A percentile compares a stretch with the other conserved stretches of the same genome.
Evolutionary conservation across 2,329 filamentous ascomycete species (phyloP).

Genomic region (Neofusicoccum laricinum): DNA sequence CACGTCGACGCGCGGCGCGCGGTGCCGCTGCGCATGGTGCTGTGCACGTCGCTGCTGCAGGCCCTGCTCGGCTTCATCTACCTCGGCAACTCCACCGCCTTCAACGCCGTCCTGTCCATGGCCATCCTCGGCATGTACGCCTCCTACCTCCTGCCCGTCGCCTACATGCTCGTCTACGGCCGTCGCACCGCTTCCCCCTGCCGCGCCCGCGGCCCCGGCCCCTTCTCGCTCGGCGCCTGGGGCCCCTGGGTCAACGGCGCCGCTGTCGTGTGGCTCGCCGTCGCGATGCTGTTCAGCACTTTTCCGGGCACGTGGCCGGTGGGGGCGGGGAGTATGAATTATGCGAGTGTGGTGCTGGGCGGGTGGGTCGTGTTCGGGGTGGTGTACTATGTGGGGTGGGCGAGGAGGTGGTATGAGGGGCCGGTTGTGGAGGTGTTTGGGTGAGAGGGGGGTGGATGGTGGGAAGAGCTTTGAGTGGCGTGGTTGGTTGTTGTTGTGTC

Average conservation of each 20-base stretch:
- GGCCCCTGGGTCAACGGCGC: conserved; percentile 41
- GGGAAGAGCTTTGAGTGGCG: too few species aligned
- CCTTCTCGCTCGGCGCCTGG: conserved; percentile 30
- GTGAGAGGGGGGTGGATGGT: not conserved
- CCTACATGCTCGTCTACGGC: conserved; percentile 38
- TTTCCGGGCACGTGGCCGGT: conserved; percentile 44
- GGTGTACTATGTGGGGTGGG: conserved; percentile 32
- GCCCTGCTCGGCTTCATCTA: conserved; percentile 37
- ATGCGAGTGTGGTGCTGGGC: conserved; percentile 43
- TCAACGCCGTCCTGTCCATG: conserved; percentile 43
- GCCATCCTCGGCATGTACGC: conserved; percentile 44
- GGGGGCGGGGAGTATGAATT: conserved; percentile 47
- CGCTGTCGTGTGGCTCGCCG: conserved; percentile 42
- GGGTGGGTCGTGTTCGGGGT: conserved; percentile 39
- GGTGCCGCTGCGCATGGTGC: conserved; percentile 34
- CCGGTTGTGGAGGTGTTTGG: conserved; percentile 20
- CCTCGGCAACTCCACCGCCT: conserved; percentile 42
- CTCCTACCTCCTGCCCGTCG: conserved; percentile 43
- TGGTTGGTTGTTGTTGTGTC: too few species aligned
- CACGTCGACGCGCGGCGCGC: conserved; percentile 30
- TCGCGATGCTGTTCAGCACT: conserved; percentile 46
- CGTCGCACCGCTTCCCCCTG: conserved; percentile 23
- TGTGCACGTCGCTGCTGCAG: conserved; percentile 29
- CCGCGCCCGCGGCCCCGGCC: conserved; percentile 16
- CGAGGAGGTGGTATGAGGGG: conserved; percentile 26